Base-by-base conservation (phyloP, 1,284 basidiomycete species). In the Ceratobasidium sp. region DNA sequence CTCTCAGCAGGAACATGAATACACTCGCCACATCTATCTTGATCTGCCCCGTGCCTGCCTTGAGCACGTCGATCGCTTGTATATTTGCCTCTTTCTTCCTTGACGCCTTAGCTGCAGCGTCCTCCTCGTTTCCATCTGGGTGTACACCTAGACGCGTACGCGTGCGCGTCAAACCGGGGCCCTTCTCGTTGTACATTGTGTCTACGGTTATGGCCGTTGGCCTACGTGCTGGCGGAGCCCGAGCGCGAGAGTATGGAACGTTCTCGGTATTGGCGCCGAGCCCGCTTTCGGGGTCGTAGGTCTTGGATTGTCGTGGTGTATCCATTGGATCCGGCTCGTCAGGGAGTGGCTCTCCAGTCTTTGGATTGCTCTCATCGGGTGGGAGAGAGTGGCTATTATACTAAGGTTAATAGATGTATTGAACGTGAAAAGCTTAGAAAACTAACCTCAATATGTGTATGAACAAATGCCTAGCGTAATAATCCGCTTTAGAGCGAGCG, bases 391-490 rank as follows among this genome's bases (percentile, higher is more conserved):
- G 92, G 79, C 73, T 76, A 23, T 23, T 40, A n/a, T 18, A 64
- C 20, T 39, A 4, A 20, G 13, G 6, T 64, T 15, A 64, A 42
- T 39, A 73, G 33, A 28, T 23, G 15, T 20, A 2, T n/a, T n/a
- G n/a, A 20, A 10, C 20, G 28, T 1, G 10, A 39, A 12, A 10
- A 18, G 46, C 56, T 9, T 20, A 53, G 10, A 6, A 15, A 26
- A 56, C 73, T 23, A 46, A 76, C 73, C 89, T 89, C 26, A 93
- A 85, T n/a, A 92, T 84, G n/a, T 90, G 89, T 26, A 93, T 84
- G 84, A 93, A 93, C 28, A 93, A 86, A 81, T 93, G 92, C 71
- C 89, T 87, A 1, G 83, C 81, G 84, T 91, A 93, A 83, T 93
- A 94, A 82, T 93, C 92, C 4, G 89, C 89, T 83, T 93, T 93